These are phyloP conservation scores for Populus alba DNA, from an alignment of 345 rosid species.

Conservation along the genomic window DNA sequence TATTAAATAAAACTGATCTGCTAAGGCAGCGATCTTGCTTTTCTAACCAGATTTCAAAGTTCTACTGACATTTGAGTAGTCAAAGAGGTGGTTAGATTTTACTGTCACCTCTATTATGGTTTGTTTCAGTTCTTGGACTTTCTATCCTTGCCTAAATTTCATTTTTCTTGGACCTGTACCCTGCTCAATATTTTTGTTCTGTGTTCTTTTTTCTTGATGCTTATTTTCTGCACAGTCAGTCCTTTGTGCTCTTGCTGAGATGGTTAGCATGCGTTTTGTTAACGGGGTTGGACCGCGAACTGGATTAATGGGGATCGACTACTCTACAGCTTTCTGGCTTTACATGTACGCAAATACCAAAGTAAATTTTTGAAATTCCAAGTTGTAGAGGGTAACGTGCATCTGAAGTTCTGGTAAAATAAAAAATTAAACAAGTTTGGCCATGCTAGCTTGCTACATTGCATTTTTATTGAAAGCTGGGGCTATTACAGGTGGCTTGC, in stretches of 20 bases:
- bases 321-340: conserved; percentile 78
- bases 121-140: neutral
- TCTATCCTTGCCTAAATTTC: neutral
- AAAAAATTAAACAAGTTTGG: neutral
- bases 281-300: conserved; percentile 50
- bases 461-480: neutral
- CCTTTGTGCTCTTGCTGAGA: conserved; percentile 82
- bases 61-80: neutral
- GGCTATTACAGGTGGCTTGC: neutral
- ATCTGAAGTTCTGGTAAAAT: neutral
- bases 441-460: neutral
- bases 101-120: neutral
- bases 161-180: neutral
- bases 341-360: conserved; percentile 50
- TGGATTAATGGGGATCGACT: conserved; percentile 83
- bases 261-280: conserved; percentile 74
- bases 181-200: neutral
- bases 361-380: neutral
- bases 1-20: neutral
- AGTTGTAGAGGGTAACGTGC: neutral
- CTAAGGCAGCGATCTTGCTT: neutral
- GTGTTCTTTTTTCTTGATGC: neutral
- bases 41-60: neutral
- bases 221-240: conserved; percentile 43
- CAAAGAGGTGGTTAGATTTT: neutral